Base-by-base conservation (phyloP, 2,329 filamentous ascomycete species). In the Sclerotinia borealis region DNA sequence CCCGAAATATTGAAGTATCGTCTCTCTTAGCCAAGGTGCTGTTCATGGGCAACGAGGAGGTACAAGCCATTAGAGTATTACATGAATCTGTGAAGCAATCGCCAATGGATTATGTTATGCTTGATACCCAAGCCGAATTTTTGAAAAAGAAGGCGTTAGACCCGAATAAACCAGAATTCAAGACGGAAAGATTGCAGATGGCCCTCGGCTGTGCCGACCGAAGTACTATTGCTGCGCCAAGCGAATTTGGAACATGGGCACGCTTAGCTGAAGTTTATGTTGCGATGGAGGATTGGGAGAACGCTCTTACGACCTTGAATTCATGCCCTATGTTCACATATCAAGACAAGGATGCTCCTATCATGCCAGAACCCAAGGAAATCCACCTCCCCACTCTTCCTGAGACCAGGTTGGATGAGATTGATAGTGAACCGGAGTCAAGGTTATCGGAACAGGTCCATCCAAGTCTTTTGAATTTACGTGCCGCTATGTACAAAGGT, bases 311-410 rank as follows among this genome's bases (percentile, higher is more conserved):
- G 6, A 98, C 95, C 4, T 83, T 99, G 59, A 99, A 99, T 78
- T 99, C 95, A 22, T 99, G 95, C 76, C 95, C 95, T 10, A 99
- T 99, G 95, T 99, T 99, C 76, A 99, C 95, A 8, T 98, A 99
- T 76, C 95, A 98, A 77, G 95, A 99, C 77, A 98, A 97, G 76
- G 95, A 99, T 75, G 89, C 92, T 7, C 95, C 95, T 4, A 79
- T 95, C 65, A 93, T 98, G 89, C 95, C 95, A 1, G 92, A 96
- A 73, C 93, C 95, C 0, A 89, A 90, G 71, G 90, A 92, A 63
- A 90, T 98, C 48, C 86, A 90, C 69, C 83, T 99, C 17, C 95
- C 95, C 0, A 90, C 93, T 19, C 82, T 98, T 59, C 84, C 90
- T 0, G 95, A 98, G 76, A 96, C 91, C 22, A 86, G 93, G 64